Percentiles rank a stretch among this genome's conserved stretches.
phyloP scores from a whole-genome alignment of 2,329 filamentous ascomycete species.

The Chrysoporthe puriensis region DNA sequence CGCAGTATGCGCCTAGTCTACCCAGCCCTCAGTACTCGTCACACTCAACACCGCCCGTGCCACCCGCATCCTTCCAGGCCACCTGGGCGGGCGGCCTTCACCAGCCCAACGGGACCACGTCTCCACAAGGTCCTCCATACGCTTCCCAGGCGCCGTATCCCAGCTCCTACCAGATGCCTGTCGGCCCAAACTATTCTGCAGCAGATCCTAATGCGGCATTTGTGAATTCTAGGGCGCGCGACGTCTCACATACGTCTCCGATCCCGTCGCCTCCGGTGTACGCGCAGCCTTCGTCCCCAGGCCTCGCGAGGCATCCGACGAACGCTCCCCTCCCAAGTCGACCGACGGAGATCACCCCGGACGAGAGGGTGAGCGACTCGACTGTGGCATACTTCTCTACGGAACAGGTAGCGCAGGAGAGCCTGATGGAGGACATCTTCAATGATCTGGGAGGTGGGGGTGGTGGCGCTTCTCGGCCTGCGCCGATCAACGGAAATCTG shows the following conservation, averaged over 20 bases:
- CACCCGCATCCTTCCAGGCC: slow-evolving; percentile 28
- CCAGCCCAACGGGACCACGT: slow-evolving; percentile 29
- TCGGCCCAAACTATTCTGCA: slow-evolving; percentile 53
- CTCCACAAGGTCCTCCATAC: slow-evolving; percentile 23
- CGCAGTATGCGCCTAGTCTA: slow-evolving; percentile 45
- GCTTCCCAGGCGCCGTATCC: slow-evolving; percentile 56
- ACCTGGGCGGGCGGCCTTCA: slow-evolving; percentile 35
- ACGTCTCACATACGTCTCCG: slow-evolving; percentile 55
- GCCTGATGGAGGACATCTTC: slow-evolving; percentile 62
- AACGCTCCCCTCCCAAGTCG: slow-evolving; percentile 62
- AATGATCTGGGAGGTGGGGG: slow-evolving; percentile 52
- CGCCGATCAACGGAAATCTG: slow-evolving; percentile 51
- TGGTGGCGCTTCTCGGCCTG: slow-evolving; percentile 42
- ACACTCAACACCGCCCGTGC: slow-evolving; percentile 32
- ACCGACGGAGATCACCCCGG: slow-evolving; percentile 49
- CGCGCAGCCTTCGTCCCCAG: slow-evolving; percentile 45
- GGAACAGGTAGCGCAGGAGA: slow-evolving; percentile 53
- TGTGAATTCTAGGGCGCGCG: slow-evolving; percentile 49
- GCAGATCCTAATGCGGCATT: slow-evolving; percentile 50
- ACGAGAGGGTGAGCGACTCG: slow-evolving; percentile 41
- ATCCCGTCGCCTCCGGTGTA: slow-evolving; percentile 48
- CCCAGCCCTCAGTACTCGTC: slow-evolving; percentile 42
- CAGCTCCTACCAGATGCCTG: slow-evolving; percentile 55
- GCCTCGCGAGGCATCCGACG: slow-evolving; percentile 61
- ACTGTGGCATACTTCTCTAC: slow-evolving; percentile 27